These are phyloP conservation scores for Termitomyces sp. DNA, from an alignment of 768 basidiomycete genomes.

Conservation along the genomic window DNA sequence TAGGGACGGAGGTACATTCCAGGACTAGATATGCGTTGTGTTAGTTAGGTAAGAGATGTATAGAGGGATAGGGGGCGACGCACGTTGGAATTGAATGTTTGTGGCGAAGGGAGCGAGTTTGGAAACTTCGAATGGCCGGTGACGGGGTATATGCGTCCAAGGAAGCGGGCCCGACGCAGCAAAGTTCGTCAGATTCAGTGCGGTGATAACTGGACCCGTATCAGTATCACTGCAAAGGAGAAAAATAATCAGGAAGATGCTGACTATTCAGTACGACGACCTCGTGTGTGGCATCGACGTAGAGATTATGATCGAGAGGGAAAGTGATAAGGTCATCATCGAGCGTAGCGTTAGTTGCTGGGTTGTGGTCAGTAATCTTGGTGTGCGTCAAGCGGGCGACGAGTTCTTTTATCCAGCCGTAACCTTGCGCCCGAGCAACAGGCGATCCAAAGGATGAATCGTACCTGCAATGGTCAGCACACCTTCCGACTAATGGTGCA, in stretches of 20 bases:
- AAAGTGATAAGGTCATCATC: slow-evolving; percentile 67
- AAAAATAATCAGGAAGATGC: not conserved
- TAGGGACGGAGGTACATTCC: slow-evolving; percentile 48
- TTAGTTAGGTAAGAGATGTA: slow-evolving; percentile 2
- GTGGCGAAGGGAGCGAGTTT: slow-evolving; percentile 86
- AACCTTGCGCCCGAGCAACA: slow-evolving; percentile 69
- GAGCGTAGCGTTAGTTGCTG: slow-evolving; percentile 82
- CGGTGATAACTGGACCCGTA: slow-evolving; percentile 62
- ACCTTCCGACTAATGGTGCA: slow-evolving; percentile 11
- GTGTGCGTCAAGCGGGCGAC: slow-evolving; percentile 79
- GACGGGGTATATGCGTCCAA: slow-evolving; percentile 60
- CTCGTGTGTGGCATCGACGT: slow-evolving; percentile 90
- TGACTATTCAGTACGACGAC: slow-evolving; percentile 80
- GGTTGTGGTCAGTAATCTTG: slow-evolving; percentile 63
- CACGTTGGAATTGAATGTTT: slow-evolving; percentile 87
- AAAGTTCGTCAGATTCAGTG: slow-evolving; percentile 78
- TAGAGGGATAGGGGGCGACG: slow-evolving; percentile 18
- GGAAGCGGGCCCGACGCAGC: slow-evolving; percentile 77
- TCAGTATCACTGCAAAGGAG: not conserved
- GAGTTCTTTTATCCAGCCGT: slow-evolving; percentile 82
- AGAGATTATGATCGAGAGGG: slow-evolving; percentile 69
- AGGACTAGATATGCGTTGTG: slow-evolving; percentile 46
- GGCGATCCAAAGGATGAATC: slow-evolving; percentile 81
- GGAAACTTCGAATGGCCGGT: slow-evolving; percentile 69
- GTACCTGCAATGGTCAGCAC: slow-evolving; percentile 40